Evolutionary conservation across 208 protist species (phyloP).

Genomic region (Acanthamoeba royreba): DNA sequence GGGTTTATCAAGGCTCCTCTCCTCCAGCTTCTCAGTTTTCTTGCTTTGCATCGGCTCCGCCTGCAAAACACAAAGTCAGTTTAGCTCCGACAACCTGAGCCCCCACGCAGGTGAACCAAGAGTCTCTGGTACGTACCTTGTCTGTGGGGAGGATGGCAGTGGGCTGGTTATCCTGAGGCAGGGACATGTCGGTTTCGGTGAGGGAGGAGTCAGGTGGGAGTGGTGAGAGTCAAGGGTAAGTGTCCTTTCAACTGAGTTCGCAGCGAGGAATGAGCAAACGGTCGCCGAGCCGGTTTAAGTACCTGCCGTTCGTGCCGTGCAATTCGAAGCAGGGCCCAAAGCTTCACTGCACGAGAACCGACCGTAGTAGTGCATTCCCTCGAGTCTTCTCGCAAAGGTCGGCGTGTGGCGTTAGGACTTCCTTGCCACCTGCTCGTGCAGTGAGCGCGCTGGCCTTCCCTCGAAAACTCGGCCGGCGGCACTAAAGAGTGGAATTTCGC

Average conservation of each 20-base stretch:
- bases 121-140: no score
- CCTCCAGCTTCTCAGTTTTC: background rate
- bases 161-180: background rate
- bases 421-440: background rate
- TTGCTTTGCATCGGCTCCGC: background rate
- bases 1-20: background rate
- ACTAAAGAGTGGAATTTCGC: no score
- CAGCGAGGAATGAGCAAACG: no score
- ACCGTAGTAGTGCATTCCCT: background rate
- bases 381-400: background rate
- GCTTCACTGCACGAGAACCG: background rate
- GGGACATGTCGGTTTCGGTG: background rate
- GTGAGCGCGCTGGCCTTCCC: no score
- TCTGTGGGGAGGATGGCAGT: background rate
- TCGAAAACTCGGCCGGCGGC: no score
- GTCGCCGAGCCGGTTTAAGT: no score
- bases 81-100: no score
- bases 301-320: background rate
- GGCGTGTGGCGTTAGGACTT: background rate
- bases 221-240: background rate
- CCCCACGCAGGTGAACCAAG: no score
- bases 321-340: background rate
- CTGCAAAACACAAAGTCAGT: no score
- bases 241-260: no score
- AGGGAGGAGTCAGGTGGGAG: background rate